phyloP scores from a whole-genome alignment of 2,329 filamentous ascomycete species.

The Hypoxylon sp. region DNA sequence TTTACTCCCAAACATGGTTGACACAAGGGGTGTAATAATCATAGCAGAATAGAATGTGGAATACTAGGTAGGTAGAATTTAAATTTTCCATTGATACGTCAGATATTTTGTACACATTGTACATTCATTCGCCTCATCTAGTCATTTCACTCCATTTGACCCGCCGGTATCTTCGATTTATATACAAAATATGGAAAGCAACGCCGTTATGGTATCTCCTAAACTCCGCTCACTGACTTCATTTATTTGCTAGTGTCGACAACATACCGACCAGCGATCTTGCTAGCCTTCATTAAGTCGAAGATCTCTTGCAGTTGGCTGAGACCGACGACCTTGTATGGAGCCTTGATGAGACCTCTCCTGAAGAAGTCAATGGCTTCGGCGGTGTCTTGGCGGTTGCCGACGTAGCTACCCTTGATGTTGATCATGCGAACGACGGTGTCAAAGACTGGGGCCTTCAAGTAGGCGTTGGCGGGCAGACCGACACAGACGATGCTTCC shows the following conservation, averaged over 20 bases:
- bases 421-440: conserved; percentile 89
- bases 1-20: background rate
- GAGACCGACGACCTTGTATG: conserved; percentile 87
- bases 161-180: conserved; percentile 13
- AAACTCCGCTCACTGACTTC: conserved; percentile 8
- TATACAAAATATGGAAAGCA: conserved; percentile 30
- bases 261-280: conserved; percentile 84
- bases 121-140: conserved; percentile 23
- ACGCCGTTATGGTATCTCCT: conserved; percentile 31
- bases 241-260: conserved; percentile 78
- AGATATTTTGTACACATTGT: conserved; percentile 30
- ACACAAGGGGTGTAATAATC: background rate
- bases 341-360: conserved; percentile 86
- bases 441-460: conserved; percentile 89
- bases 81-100: conserved; percentile 5
- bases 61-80: conserved; percentile 1
- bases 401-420: conserved; percentile 95
- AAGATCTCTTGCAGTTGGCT: conserved; percentile 86
- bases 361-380: conserved; percentile 94
- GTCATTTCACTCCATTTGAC: conserved; percentile 9
- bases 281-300: conserved; percentile 77
- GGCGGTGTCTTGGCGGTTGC: conserved; percentile 87
- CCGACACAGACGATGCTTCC: conserved; percentile 92
- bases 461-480: conserved; percentile 82
- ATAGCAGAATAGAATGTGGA: background rate